Evolutionary conservation across 495 filamentous ascomycete genomes (phyloP), one percentile per base, ranked within the genome.

Genomic region (Lasiosphaeria ovina): DNA sequence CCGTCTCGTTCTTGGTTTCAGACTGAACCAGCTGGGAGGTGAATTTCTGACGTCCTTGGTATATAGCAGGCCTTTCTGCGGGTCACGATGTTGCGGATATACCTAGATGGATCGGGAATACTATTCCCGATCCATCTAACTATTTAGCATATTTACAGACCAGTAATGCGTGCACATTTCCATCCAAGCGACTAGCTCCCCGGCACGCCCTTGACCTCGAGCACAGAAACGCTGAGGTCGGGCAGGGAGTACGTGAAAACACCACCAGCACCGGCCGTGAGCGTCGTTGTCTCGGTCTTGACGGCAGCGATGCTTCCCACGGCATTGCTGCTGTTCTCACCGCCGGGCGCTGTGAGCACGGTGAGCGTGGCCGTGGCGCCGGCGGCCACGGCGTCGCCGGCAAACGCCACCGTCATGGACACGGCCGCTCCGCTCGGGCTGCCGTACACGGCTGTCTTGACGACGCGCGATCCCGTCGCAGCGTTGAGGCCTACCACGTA

Each of bases 401-500:
- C 44, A 47, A 47, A 47, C 1, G 44, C 16, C 4, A 47, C 44
- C 16, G 12, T 47, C 14, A 89, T 61, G 4, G 72, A 73, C 14
- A 89, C 75, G 0, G 81, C 71, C 17, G 80, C 72, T 4, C 70
- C 64, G 3, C 60, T 73, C n/a, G 60, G 66, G 34, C 85, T 85
- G 72, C 89, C 89, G 73, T 89, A 90, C 0, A 87, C 81, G 36
- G 86, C 86, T 9, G 77, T 77, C 64, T 90, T 90, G 71, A 87
- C 81, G 55, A 77, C 69, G 42, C 79, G 71, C 24, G 72, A 69
- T 3, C 66, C 40, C 6, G 72, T 60, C 51, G 70, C 69, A 35
- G 47, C 64, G 16, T 47, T 47, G 12, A 47, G 12, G 16, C 76
- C 76, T 1, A 83, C 84, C 3, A 83, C 85, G 69, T 81, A 89